Conservation (phyloP, 306 rosid species). For the Leucaena leucocephala region DNA sequence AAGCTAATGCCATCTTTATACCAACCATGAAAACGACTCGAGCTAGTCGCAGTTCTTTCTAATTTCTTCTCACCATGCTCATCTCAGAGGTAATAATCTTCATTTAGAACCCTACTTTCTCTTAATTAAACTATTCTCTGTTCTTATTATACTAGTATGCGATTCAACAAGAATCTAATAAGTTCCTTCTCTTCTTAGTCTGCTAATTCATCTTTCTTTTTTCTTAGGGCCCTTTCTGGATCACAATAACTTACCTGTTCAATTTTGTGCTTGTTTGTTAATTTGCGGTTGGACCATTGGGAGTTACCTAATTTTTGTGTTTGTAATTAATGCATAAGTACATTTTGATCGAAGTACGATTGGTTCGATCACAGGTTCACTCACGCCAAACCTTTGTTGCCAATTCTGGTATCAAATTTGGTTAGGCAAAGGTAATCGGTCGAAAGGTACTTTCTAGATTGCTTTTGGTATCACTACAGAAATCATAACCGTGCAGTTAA, state of each 20-base stretch:
- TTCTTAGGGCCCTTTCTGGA: background rate
- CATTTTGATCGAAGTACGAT: slow-evolving; percentile 23
- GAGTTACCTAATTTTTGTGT: slow-evolving; percentile 1
- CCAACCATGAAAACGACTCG: background rate
- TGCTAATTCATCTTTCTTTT: background rate
- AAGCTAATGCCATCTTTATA: background rate
- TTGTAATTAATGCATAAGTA: slow-evolving; percentile 3
- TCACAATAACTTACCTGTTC: background rate
- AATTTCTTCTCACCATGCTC: background rate
- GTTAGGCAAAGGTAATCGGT: slow-evolving; percentile 33
- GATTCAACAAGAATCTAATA: background rate
- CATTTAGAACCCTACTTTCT: background rate
- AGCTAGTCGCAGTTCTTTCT: background rate
- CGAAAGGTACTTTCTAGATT: slow-evolving; percentile 30
- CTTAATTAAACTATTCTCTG: background rate
- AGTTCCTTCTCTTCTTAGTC: background rate
- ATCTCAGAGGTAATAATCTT: background rate
- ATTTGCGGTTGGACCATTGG: background rate
- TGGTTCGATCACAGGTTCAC: background rate
- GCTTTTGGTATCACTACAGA: slow-evolving; percentile 12
- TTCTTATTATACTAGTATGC: background rate
- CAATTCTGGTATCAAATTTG: slow-evolving; percentile 18
- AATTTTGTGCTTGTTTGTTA: background rate
- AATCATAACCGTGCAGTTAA: slow-evolving; percentile 11
- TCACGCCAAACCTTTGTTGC: slow-evolving; percentile 17